Percentiles rank a stretch among this genome's conserved stretches.
Evolutionary conservation across 768 basidiomycete species (phyloP).

Genomic region (Psilocybe sp.): DNA sequence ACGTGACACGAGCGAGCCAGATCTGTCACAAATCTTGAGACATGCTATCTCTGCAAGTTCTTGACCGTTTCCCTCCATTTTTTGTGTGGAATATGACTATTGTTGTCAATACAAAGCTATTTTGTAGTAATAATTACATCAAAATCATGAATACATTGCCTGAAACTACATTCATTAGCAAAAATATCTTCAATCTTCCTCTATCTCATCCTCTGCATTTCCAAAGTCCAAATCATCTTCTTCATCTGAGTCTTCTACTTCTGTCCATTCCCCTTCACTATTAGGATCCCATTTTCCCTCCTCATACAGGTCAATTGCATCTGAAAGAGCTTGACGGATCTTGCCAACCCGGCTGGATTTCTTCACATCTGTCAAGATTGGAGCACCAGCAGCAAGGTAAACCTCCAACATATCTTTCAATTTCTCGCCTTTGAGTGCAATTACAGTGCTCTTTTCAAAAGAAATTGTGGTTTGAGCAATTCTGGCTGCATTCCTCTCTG

Average conservation of each 20-base stretch:
- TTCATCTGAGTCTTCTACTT: neutral
- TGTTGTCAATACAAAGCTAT: neutral
- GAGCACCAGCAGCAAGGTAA: neutral
- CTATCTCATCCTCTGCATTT: neutral
- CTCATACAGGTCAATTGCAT: no score
- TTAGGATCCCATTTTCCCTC: no score
- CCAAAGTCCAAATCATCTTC: neutral
- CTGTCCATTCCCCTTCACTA: no score
- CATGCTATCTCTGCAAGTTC: neutral
- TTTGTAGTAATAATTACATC: no score
- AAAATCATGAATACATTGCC: no score
- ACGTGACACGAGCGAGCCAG: no score
- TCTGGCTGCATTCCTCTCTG: neutral
- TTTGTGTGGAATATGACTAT: neutral
- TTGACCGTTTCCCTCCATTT: slow-evolving; percentile 1
- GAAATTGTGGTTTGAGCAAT: neutral
- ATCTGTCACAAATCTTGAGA: neutral
- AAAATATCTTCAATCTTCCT: neutral
- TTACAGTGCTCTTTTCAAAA: neutral
- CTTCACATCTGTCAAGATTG: neutral
- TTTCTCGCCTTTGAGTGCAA: neutral
- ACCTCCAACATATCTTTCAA: no score
- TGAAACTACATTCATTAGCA: neutral
- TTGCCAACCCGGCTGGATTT: neutral
- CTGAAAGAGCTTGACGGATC: neutral